Base-by-base conservation (phyloP, 805 yeast genomes). In the Candida incommunis region DNA sequence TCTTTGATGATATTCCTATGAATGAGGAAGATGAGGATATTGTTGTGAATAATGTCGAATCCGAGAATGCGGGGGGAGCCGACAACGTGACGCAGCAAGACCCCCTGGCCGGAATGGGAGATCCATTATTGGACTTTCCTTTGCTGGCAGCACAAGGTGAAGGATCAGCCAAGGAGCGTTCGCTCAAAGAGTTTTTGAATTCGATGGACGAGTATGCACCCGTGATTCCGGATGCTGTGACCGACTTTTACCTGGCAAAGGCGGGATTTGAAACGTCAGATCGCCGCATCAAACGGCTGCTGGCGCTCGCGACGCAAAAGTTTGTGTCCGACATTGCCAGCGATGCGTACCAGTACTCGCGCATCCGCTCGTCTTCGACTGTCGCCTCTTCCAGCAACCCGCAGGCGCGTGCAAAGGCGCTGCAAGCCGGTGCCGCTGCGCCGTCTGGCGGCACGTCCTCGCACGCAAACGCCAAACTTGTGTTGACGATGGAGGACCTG, bases 131-230 rank as follows among this genome's bases (percentile, higher is more conserved):
- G 7, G 37, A 31, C 18, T 31, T 31, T 31, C 37, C 37, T 31
- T 18, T 31, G 9, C 20, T 31, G 11, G 37, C 37, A 13, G 37
- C 37, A 7, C 27, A 43, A 54, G 31, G 63, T 54, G 44, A 51
- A 55, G 46, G 58, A 57, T 3, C 46, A 49, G 70, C 86, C 52
- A 81, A 82, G 53, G 95, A 86, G 57, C 83, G 82, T 55, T 79
- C 92, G 0, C 66, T 92, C 44, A 76, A 80, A 53, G 97, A 92
- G 54, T 79, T 92, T 27, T 68, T 92, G 23, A 82, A 80, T 26
- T 69, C 87, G 70, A 81, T 92, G 90, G 95, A 86, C 51, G 96
- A 87, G 48, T 86, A 80, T 59, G 85, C 95, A 2, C 98, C 98
- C 2, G 80, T 90, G 26, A 92, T 92, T 35, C 98, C 98, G 0